Evolutionary conservation across 257 asterid species (phyloP), one percentile per base, ranked within the genome.

Genomic region (Plectranthus barbatus): DNA sequence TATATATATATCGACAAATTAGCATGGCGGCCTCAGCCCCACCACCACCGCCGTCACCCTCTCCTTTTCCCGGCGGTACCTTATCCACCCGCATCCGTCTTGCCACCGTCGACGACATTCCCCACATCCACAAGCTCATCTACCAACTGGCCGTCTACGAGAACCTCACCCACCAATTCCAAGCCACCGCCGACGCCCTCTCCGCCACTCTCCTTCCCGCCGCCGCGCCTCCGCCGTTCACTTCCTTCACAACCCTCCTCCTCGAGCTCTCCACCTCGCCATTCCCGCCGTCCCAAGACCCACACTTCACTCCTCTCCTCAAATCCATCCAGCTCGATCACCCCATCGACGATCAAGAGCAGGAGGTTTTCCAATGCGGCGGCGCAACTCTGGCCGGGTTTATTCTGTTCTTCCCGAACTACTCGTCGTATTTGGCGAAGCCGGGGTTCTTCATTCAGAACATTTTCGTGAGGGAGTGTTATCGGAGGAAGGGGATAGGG

Each of bases 381-480:
- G 79, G 69, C 24, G 79, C 46, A 1, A 59, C 67, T 0, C 74
- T 85, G 46, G 95, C 81, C 7, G 93, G 96, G 37, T 92, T 84
- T 36, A 86, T 79, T 29, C 61, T 92, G 71, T 89, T 92, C 55
- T 92, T 86, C 75, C 99, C 97, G 1, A 92, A 89, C 14, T 92
- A 89, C 26, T 86, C 97, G 13, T 18, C 91, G 10, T 86, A 86
- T 48, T 62, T 89, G 62, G 96, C 97, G 12, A 89, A 89, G 58
- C 93, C 96, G 2, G 95, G 97, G 72, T 79, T 92, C 9, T 87
- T 86, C 14, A 74, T 86, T 3, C 95, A 92, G 81, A 95, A 87
- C 41, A 69, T 92, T 9, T 90, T 84, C 24, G 93, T 92, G 74
- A 78, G 96, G 77, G 97, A 89, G 68, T 74, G 88, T 29, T 92